Evolutionary conservation across 768 basidiomycete genomes (phyloP), one percentile per base, ranked within the genome.

Genomic region (Mycena pura): DNA sequence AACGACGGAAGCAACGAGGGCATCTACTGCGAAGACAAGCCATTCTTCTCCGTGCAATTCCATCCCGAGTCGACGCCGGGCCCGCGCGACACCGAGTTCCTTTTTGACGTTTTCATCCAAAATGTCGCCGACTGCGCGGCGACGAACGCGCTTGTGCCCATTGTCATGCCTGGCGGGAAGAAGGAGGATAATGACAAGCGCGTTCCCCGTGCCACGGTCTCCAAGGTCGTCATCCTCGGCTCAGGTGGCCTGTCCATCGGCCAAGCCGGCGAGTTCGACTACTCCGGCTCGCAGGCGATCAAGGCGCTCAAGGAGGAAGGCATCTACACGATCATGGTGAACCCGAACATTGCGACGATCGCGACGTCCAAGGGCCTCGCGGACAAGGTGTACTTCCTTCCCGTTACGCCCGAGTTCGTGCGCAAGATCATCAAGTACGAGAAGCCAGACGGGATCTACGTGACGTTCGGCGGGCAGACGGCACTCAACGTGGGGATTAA

Each of bases 311-410:
- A 99, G 78, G 94, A 94, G 73, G 97, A 99, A 74, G 97, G 97
- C 31, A 99, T 99, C 72, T 99, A 97, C 78, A 99, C 97, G 60
- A 95, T 99, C 76, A 88, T 99, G 74, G 87, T 99, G 69, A 99
- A 99, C 77, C 96, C 97, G 25, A 99, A 99, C 77, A 99, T 99
- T 68, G 97, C 97, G 21, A 99, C 97, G 36, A 99, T 98, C 68
- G 95, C 95, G 43, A 97, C 95, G 1, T 96, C 94, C 46, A 95
- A 95, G 69, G 96, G 97, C 62, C 86, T 99, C 49, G 97, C 97
- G 22, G 97, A 99, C 82, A 99, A 99, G 76, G 96, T 99, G 47
- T 99, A 99, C 82, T 99, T 99, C 86, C 84, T 99, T 10, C 97
- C 97, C 44, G 97, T 99, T 57, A 99, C 93, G 13, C 93, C 95